Evolutionary conservation across 2,329 filamentous ascomycete genomes (phyloP), one percentile per base, ranked within the genome.

Genomic region (Ophiostoma ulmi): DNA sequence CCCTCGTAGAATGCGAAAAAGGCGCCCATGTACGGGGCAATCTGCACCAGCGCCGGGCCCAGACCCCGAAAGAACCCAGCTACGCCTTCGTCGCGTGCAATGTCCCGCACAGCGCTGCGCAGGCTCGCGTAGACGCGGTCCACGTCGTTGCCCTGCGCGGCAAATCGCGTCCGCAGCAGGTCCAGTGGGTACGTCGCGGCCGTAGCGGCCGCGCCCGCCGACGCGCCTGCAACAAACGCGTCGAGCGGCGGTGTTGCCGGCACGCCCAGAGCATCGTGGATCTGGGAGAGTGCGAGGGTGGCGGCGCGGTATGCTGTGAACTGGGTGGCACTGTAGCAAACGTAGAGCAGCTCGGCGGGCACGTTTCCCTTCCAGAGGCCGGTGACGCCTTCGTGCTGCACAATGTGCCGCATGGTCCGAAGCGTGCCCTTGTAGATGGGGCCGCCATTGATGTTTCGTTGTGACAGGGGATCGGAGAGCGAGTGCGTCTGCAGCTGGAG

Each of bases 331-430:
- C 92, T 90, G 81, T 98, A 99, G 79, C 89, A 90, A 74, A 99
- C 85, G 82, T 99, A 99, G 82, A 99, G 89, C 73, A 95, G 82
- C 84, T 98, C 95, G 69, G 95, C 95, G 55, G 95, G 94, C 72
- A 99, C 88, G 78, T 99, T 99, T 78, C 95, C 95, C 84, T 98
- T 98, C 95, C 95, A 99, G 74, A 99, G 86, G 39, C 88, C 91
- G 69, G 90, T 90, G 75, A 98, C 78, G 61, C 95, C 95, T 79
- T 99, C 95, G 76, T 93, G 84, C 38, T 82, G 83, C 69, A 94
- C 79, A 76, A 98, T 98, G 73, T 90, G 86, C 71, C 85, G 86
- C 78, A 97, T 83, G 1, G 93, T 97, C 13, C 86, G 85, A 58
- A 93, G 76, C 0, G 92, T 93, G 75, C 93, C 93, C 77, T 90